Percentiles rank a stretch among this genome's conserved stretches.
Evolutionary conservation across 352 stramenopile species (phyloP).

Genomic region (Lagenidium giganteum): DNA sequence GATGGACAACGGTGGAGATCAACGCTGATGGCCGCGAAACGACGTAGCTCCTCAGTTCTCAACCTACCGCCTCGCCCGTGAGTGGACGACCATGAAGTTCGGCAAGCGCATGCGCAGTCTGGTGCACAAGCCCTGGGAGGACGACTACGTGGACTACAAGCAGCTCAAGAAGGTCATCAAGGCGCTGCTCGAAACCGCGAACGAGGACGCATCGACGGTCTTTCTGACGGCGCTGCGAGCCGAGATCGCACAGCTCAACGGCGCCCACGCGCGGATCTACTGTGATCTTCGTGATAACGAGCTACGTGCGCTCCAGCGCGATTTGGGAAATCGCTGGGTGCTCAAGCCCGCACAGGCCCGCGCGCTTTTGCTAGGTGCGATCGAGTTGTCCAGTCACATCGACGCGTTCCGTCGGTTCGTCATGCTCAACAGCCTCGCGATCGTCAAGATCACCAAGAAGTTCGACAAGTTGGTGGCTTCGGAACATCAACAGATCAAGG

Average conservation of each 20-base stretch:
- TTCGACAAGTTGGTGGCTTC: constrained; percentile 54
- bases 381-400: constrained; percentile 57
- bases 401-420: constrained; percentile 76
- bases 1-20: no score
- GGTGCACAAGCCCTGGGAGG: constrained; percentile 43
- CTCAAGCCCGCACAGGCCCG: constrained; percentile 44
- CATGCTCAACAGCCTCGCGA: constrained; percentile 69
- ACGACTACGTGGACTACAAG: constrained; percentile 83
- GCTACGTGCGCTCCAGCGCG: constrained; percentile 28
- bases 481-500: constrained; percentile 19
- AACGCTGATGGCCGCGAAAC: no score
- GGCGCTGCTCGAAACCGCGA: constrained; percentile 11
- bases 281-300: constrained; percentile 35
- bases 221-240: constrained; percentile 23
- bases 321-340: constrained; percentile 55
- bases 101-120: constrained; percentile 77
- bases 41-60: constrained; percentile 6
- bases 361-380: constrained; percentile 39
- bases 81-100: constrained; percentile 56
- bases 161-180: constrained; percentile 67
- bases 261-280: constrained; percentile 45
- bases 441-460: constrained; percentile 84
- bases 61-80: background rate
- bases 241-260: constrained; percentile 64
- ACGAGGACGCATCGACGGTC: constrained; percentile 11